Conservation (phyloP, 371 early-diverging fungal genomes). For the Syncephalastrum racemosum region DNA sequence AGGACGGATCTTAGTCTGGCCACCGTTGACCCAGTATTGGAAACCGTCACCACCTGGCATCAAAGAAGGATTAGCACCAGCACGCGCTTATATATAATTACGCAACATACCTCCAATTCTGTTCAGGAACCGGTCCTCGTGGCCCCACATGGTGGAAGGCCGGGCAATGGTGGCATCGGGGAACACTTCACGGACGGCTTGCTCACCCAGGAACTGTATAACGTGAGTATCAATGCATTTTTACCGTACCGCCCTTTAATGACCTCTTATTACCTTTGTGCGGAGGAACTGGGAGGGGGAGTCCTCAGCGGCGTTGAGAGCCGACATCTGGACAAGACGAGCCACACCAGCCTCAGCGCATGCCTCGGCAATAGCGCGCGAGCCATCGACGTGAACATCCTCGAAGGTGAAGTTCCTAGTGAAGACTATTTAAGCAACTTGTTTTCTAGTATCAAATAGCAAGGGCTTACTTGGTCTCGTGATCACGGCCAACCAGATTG, state of each 20-base stretch:
- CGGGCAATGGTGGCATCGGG: constrained; percentile 95
- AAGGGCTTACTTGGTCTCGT: constrained; percentile 77
- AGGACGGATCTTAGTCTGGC: constrained; percentile 78
- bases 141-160: constrained; percentile 86
- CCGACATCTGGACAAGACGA: constrained; percentile 88
- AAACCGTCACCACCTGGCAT: constrained; percentile 44
- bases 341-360: constrained; percentile 83
- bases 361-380: constrained; percentile 80
- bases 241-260: background rate
- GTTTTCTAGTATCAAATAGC: too few relatives aligned
- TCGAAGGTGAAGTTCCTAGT: constrained; percentile 89
- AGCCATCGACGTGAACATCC: constrained; percentile 83
- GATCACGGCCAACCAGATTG: constrained; percentile 92
- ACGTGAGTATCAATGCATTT: background rate
- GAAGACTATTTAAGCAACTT: too few relatives aligned
- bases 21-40: constrained; percentile 74
- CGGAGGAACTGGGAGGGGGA: constrained; percentile 79
- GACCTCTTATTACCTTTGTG: constrained; percentile 71
- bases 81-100: background rate
- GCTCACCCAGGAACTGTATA: constrained; percentile 82
- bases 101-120: constrained; percentile 73
- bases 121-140: constrained; percentile 93
- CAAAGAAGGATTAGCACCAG: constrained; percentile 3
- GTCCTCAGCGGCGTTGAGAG: constrained; percentile 78
- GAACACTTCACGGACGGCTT: constrained; percentile 82